Evolutionary conservation across 1,284 basidiomycete genomes (phyloP).

Genomic region (Polyporus tsugae): DNA sequence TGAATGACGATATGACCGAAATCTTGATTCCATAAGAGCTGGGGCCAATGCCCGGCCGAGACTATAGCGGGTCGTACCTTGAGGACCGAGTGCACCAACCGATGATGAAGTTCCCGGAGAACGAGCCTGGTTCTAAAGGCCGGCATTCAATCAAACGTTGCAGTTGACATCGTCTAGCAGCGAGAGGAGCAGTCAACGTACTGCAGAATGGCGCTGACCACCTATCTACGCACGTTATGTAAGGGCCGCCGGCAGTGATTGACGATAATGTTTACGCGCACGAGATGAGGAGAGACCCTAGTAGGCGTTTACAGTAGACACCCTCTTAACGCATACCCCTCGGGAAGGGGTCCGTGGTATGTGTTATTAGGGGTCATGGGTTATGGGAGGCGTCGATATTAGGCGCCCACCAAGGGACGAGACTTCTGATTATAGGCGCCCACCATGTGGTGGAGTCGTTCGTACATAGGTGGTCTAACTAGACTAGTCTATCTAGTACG

Average conservation of each 20-base stretch:
- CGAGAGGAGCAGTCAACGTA: neutral
- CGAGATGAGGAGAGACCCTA: neutral
- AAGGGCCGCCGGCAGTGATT: conserved; percentile 3
- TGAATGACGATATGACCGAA: neutral
- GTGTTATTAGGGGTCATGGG: no score
- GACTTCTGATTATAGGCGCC: no score
- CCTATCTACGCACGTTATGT: neutral
- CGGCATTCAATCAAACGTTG: neutral
- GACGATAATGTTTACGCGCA: neutral
- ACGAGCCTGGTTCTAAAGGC: neutral
- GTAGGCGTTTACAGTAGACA: neutral
- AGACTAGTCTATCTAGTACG: no score
- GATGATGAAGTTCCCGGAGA: neutral
- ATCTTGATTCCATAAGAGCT: neutral
- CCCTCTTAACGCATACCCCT: no score
- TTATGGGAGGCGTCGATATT: no score
- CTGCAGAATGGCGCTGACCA: neutral
- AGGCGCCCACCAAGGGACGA: no score
- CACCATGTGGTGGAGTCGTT: no score
- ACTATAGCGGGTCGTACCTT: neutral
- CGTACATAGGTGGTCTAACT: no score
- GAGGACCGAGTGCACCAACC: neutral
- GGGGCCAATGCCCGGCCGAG: neutral
- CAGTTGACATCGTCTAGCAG: neutral
- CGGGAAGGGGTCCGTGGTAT: no score